These are phyloP conservation scores for Urochloa ruziziensis DNA, from an alignment of 176 grass and related monocot genomes.

Conservation along the genomic window DNA sequence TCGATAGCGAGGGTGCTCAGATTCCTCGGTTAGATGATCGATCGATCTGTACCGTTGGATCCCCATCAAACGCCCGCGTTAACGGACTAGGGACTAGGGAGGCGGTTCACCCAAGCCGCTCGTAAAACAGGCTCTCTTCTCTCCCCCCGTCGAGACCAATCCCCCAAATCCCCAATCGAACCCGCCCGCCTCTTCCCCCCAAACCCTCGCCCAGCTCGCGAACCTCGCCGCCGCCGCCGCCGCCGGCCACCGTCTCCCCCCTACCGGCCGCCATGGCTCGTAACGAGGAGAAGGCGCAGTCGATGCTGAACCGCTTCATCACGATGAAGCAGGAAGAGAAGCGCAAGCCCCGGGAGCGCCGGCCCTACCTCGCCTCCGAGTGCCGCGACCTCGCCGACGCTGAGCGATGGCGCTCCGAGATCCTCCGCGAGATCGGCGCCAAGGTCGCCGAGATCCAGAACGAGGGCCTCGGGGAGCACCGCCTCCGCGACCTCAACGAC, in stretches of 20 bases:
- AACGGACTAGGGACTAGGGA: not conserved
- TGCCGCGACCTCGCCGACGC: constrained; percentile 96
- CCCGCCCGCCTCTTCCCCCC: not conserved
- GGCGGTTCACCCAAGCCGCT: no score
- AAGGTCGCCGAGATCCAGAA: constrained; percentile 99
- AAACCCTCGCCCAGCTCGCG: constrained; percentile 32
- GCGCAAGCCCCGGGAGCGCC: constrained; percentile 91
- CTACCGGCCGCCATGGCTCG: constrained; percentile 62
- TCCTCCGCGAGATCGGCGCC: constrained; percentile 93
- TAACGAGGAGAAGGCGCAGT: constrained; percentile 97
- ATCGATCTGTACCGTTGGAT: not conserved
- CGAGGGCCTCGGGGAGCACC: constrained; percentile 95
- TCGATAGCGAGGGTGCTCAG: no score
- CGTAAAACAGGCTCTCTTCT: not conserved
- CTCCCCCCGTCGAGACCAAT: not conserved
- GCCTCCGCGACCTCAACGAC: constrained; percentile 97
- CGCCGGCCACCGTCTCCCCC: not conserved
- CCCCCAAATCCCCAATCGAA: constrained; percentile 1
- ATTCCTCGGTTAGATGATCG: no score
- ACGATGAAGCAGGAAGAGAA: constrained; percentile 99
- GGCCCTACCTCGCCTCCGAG: constrained; percentile 90
- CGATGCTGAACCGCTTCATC: constrained; percentile 97
- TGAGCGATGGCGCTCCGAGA: constrained; percentile 86
- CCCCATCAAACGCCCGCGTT: not conserved
- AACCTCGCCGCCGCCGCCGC: constrained; percentile 22